Base-by-base conservation (phyloP, 768 basidiomycete species). In the Chlorophyllum brunneum region DNA sequence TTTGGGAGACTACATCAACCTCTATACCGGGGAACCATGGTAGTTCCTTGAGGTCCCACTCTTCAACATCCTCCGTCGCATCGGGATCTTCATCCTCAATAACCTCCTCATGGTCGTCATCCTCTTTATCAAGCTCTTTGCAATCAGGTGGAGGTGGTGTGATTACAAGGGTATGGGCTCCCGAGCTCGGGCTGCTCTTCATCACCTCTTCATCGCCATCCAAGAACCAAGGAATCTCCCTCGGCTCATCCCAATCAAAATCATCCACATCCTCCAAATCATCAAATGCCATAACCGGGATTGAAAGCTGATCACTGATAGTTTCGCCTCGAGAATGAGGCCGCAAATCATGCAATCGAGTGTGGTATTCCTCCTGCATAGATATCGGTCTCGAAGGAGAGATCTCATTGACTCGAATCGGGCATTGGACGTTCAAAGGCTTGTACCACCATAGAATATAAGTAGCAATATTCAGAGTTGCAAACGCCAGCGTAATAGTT, bases 361-460 rank as follows among this genome's bases (percentile, higher is more conserved):
- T n/a, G n/a, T n/a, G n/a, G n/a, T n/a, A n/a, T 13, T 31, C 36
- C 5, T 37, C 36, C 4, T 37, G 36, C 7, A 16, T 16, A 37
- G 5, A 16, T 6, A 13, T 5, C 4, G 13, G 4, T 11, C 7
- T 6, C 15, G 36, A 37, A 16, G 26, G 13, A n/a, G n/a, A n/a
- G n/a, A n/a, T n/a, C 4, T 49, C 33, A 7, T 44, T 26, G 16
- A 56, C 22, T 8, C 31, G 22, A 30, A 67, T 60, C 5, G 63
- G 66, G 16, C 54, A 54, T 7, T 55, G 56, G 0, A 73, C 65
- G 48, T 68, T 65, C 9, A 67, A 60, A 2, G 72, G 74, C 57
- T 76, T 76, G 24, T 64, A 31, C 71, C 68, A 73, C 73, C 74
- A 74, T 1, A 69, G 41, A 0, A 46, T 29, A 53, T 70, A 73